Conservation (phyloP, 108 stramenopile species). For the Cyclostephanos tholiformis region DNA sequence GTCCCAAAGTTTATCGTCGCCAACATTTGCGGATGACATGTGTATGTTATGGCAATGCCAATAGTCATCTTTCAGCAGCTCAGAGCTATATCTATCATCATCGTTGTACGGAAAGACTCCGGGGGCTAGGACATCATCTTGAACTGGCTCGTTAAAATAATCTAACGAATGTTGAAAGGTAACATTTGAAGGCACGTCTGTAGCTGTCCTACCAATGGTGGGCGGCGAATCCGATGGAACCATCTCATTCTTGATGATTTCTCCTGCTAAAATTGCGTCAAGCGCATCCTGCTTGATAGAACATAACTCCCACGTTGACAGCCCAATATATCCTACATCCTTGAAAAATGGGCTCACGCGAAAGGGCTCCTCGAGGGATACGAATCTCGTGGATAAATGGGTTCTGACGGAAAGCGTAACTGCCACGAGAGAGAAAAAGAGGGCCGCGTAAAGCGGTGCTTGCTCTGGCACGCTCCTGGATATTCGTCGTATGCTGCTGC, state of each 20-base stretch:
- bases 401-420: conserved; percentile 31
- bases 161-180: background rate
- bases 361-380: conserved; percentile 23
- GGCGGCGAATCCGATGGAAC: background rate
- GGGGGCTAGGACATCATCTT: conserved; percentile 29
- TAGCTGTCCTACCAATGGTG: background rate
- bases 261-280: conserved; percentile 13
- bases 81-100: conserved; percentile 19
- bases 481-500: background rate
- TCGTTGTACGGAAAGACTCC: conserved; percentile 38
- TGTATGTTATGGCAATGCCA: conserved; percentile 29
- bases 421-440: conserved; percentile 36
- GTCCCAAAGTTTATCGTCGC: conserved; percentile 31
- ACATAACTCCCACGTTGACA: conserved; percentile 37
- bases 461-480: conserved; percentile 1
- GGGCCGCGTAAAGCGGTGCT: conserved; percentile 26
- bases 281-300: conserved; percentile 24
- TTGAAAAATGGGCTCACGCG: conserved; percentile 25
- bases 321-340: conserved; percentile 25
- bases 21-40: conserved; percentile 10
- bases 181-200: conserved; percentile 6
- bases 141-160: conserved; percentile 10
- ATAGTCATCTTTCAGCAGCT: conserved; percentile 14
- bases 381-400: conserved; percentile 29
- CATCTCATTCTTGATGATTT: background rate